Percentiles rank a stretch among this genome's conserved stretches.
Conservation (phyloP, 202 grass and related monocot species). For the Eragrostis tef region DNA sequence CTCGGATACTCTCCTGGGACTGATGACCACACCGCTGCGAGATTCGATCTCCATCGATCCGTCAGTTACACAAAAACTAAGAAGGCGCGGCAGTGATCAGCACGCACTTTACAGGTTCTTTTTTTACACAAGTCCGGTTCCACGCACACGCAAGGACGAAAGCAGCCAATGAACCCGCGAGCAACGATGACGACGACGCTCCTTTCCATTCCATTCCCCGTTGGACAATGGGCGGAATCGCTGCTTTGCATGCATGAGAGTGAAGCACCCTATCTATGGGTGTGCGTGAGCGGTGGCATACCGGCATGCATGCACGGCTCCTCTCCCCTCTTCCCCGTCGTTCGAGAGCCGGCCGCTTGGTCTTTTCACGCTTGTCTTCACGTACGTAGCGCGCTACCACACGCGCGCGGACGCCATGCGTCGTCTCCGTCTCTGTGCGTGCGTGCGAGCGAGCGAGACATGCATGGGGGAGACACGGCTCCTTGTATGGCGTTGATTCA, state of each 20-base stretch:
- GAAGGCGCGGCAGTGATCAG: background rate
- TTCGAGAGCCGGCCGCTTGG: background rate
- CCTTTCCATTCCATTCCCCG: constrained; percentile 19
- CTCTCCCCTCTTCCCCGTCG: background rate
- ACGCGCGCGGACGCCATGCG: background rate
- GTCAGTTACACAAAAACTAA: constrained; percentile 9
- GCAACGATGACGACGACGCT: constrained; percentile 3
- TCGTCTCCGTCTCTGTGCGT: background rate
- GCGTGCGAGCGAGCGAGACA: too few relatives aligned
- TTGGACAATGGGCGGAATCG: constrained; percentile 19
- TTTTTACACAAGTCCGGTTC: background rate
- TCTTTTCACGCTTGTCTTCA: constrained; percentile 42
- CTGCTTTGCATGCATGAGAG: constrained; percentile 26
- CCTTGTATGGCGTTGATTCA: too few relatives aligned
- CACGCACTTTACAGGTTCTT: background rate
- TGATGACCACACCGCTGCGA: background rate
- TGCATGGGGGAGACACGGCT: background rate
- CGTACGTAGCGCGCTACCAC: background rate
- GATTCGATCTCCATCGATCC: background rate
- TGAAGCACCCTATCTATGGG: background rate
- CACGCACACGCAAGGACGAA: background rate
- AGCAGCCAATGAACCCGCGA: background rate
- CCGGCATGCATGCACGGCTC: background rate
- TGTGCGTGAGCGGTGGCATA: constrained; percentile 26
- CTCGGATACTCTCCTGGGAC: background rate